Evolutionary conservation across 768 basidiomycete species (phyloP), one percentile per base, ranked within the genome.

Genomic region (Paxillus ammoniavirescens): DNA sequence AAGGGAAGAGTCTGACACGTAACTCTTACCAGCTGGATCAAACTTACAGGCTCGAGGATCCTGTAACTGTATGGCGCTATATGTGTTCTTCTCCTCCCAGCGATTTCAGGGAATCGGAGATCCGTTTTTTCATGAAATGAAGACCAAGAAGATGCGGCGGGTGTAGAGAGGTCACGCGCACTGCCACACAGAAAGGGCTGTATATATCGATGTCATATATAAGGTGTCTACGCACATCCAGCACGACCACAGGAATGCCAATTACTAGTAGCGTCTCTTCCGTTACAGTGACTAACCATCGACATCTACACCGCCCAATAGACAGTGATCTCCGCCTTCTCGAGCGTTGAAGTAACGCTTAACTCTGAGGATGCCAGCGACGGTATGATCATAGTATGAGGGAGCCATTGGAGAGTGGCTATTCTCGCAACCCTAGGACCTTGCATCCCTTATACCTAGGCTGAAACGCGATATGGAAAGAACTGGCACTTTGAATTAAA

Each of bases 1-100:
- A 50, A 52, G 53, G 17, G 47, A 17, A 49, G 47, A 33, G 44
- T 63, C 53, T 48, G 40, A 63, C 47, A 58, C 58, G 55, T 47
- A 54, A 52, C 42, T 26, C 48, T 46, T 38, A 46, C 37, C 52
- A 43, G 41, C 44, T 21, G 40, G 42, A 35, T 35, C 10, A 31
- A 30, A 46, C n/a, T n/a, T n/a, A 46, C 37, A 35, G 35, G 10
- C 35, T 35, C 35, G 12, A 13, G 6, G 33, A 18, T 40, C n/a
- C 17, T 40, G 7, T n/a, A 40, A 17, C 38, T 40, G 7, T n/a
- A 40, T 18, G 38, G 38, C 38, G 38, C 7, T 31, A 2, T 31
- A n/a, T 10, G 38, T n/a, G 38, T n/a, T 40, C 9, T 18, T 40
- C 38, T 40, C 38, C 38, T 40, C 38, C 38, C 38, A 40, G 38